These are phyloP conservation scores for Ceratocystis variospora DNA, from an alignment of 2,329 filamentous ascomycete genomes.

Conservation along the genomic window DNA sequence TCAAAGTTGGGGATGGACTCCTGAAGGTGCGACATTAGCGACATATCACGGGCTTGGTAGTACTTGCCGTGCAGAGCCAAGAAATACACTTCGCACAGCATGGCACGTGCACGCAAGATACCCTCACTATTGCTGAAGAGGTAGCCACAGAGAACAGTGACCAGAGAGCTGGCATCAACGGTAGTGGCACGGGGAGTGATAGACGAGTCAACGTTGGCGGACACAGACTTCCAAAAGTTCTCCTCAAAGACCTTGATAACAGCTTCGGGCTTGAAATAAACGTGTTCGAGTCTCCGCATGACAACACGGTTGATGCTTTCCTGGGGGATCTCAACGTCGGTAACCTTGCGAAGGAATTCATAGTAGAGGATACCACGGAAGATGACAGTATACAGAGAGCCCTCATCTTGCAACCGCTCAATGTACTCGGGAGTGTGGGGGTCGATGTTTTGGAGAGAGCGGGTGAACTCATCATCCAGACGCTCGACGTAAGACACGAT, in stretches of 20 bases:
- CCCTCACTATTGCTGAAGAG: slow-evolving; percentile 90
- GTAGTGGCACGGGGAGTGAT: slow-evolving; percentile 62
- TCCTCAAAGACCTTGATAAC: slow-evolving; percentile 91
- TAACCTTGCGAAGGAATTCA: slow-evolving; percentile 60
- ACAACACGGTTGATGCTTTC: slow-evolving; percentile 85
- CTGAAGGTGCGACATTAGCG: slow-evolving; percentile 98
- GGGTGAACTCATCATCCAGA: slow-evolving; percentile 90
- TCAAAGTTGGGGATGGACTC: slow-evolving; percentile 96
- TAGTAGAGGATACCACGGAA: slow-evolving; percentile 80
- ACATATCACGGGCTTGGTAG: slow-evolving; percentile 96
- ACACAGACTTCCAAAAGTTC: slow-evolving; percentile 76
- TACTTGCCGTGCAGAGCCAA: slow-evolving; percentile 93
- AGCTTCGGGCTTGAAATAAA: slow-evolving; percentile 97
- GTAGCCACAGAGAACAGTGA: slow-evolving; percentile 84
- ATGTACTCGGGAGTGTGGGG: slow-evolving; percentile 98
- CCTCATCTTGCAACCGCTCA: slow-evolving; percentile 83
- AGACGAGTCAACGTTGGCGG: slow-evolving; percentile 54
- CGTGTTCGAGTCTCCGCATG: slow-evolving; percentile 87
- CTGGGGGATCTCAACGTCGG: slow-evolving; percentile 59
- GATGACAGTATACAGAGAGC: slow-evolving; percentile 79
- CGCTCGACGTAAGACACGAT: slow-evolving; percentile 89
- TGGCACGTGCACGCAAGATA: slow-evolving; percentile 88
- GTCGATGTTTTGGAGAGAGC: slow-evolving; percentile 94
- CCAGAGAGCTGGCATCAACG: slow-evolving; percentile 57
- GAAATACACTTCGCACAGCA: slow-evolving; percentile 99